Evolutionary conservation across 192 early-diverging fungal genomes (phyloP).

Genomic region (Coemansia aciculifera): DNA sequence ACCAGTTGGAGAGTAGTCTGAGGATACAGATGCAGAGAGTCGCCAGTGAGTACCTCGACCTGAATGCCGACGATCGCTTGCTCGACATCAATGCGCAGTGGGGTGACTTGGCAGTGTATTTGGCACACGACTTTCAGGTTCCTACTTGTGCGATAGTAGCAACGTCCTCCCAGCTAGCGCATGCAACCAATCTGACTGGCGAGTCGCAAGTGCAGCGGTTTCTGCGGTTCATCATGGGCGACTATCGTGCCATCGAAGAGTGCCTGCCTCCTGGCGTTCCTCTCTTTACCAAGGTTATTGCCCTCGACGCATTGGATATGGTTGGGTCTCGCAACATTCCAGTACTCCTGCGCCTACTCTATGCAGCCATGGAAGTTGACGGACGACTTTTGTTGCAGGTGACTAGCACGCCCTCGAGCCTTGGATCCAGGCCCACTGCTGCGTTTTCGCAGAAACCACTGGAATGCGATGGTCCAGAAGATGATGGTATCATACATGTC

Average conservation of each 20-base stretch:
- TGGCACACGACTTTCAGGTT: slow-evolving; percentile 40
- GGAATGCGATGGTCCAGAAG: neutral
- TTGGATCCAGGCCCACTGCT: slow-evolving; percentile 17
- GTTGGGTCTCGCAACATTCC: slow-evolving; percentile 39
- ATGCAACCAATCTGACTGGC: slow-evolving; percentile 43
- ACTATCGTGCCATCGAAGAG: slow-evolving; percentile 42
- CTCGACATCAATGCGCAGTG: slow-evolving; percentile 48
- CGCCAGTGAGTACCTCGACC: slow-evolving; percentile 46
- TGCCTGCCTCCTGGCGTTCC: slow-evolving; percentile 43
- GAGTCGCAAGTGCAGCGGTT: slow-evolving; percentile 47
- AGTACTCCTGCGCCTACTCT: slow-evolving; percentile 28
- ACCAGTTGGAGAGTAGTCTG: slow-evolving; percentile 32
- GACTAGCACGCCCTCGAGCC: slow-evolving; percentile 48
- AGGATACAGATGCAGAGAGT: slow-evolving; percentile 43
- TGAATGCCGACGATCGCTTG: slow-evolving; percentile 48
- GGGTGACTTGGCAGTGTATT: slow-evolving; percentile 53
- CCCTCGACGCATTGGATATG: slow-evolving; percentile 45
- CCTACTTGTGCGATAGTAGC: slow-evolving; percentile 39
- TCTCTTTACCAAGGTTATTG: slow-evolving; percentile 47
- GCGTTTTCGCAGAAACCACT: neutral
- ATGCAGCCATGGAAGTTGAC: slow-evolving; percentile 24
- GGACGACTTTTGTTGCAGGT: slow-evolving; percentile 44
- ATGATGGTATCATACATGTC: neutral
- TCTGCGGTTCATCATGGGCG: slow-evolving; percentile 43
- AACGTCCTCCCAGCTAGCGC: slow-evolving; percentile 40